These are phyloP conservation scores for Trichoderma reesei DNA, from an alignment of 495 filamentous ascomycete species.

Conservation along the genomic window DNA sequence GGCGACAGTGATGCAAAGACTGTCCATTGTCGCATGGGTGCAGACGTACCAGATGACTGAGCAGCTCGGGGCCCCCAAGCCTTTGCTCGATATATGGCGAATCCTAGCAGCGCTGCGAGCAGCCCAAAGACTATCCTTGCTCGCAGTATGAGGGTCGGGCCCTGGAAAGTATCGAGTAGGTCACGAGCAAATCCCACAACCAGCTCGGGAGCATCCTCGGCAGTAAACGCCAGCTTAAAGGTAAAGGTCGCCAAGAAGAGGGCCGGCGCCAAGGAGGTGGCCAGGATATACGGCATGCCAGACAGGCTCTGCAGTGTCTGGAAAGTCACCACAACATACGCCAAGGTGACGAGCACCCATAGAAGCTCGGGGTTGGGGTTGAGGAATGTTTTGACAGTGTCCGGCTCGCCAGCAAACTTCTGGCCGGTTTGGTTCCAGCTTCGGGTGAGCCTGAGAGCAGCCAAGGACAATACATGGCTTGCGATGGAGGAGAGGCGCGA, in stretches of 20 bases:
- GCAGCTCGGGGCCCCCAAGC: background rate
- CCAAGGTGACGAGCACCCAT: conserved; percentile 62
- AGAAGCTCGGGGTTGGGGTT: conserved; percentile 49
- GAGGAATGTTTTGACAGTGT: conserved; percentile 66
- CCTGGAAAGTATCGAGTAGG: conserved; percentile 34
- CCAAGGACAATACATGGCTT: conserved; percentile 21
- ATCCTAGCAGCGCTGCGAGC: conserved; percentile 24
- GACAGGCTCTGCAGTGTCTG: conserved; percentile 27
- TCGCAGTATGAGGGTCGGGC: conserved; percentile 38
- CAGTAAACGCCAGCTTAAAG: conserved; percentile 77
- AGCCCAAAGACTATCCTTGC: conserved; percentile 41
- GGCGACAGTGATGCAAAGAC: background rate
- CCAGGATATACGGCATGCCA: conserved; percentile 22
- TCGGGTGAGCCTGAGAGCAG: conserved; percentile 52
- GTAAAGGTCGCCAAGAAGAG: conserved; percentile 51
- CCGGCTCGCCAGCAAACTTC: conserved; percentile 79
- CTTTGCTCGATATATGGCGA: background rate
- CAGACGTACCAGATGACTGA: conserved; percentile 19
- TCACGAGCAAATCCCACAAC: conserved; percentile 41
- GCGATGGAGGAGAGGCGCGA: background rate
- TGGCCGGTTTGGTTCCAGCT: conserved; percentile 96
- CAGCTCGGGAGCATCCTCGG: conserved; percentile 78
- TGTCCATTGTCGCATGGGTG: too few relatives aligned
- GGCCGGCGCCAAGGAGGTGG: conserved; percentile 21
- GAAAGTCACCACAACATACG: conserved; percentile 46